Conservation (phyloP, 208 protist genomes). For the Trypanosoma mega region DNA sequence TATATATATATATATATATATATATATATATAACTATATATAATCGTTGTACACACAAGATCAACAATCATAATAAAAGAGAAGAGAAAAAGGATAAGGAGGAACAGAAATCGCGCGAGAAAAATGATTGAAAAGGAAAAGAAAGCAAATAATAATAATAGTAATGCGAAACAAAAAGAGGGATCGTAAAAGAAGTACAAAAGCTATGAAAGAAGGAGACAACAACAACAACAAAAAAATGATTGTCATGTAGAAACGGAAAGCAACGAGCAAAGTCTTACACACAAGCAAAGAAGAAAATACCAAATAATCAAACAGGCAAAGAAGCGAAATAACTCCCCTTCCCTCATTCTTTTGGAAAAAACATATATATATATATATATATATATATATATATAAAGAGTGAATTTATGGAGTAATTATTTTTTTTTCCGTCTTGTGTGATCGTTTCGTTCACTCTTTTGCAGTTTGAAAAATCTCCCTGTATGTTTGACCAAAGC, state of each 20-base stretch:
- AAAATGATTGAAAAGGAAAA: neutral
- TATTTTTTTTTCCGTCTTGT: conserved; percentile 1
- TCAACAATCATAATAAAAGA: neutral
- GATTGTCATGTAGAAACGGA: neutral
- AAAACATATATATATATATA: too few relatives aligned
- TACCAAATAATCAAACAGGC: too few relatives aligned
- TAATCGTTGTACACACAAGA: conserved; percentile 3
- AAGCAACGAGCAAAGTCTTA: neutral
- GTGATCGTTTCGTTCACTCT: too few relatives aligned
- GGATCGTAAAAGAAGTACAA: neutral
- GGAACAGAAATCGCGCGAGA: neutral
- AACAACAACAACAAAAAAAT: neutral
- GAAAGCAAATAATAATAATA: neutral
- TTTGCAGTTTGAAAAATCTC: neutral
- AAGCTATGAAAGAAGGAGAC: neutral
- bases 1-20: too few relatives aligned
- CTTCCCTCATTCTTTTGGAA: too few relatives aligned
- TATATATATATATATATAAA: too few relatives aligned
- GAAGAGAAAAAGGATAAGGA: neutral
- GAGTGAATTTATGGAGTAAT: neutral
- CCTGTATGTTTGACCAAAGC: too few relatives aligned
- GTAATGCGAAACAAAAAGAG: neutral
- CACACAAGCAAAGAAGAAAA: neutral
- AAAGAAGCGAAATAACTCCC: too few relatives aligned
- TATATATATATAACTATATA: too few relatives aligned